A percentile compares a stretch with the other conserved stretches of the same genome.
phyloP scores from a whole-genome alignment of 164 flowering plant genomes.

The Nelumbo lutea region DNA sequence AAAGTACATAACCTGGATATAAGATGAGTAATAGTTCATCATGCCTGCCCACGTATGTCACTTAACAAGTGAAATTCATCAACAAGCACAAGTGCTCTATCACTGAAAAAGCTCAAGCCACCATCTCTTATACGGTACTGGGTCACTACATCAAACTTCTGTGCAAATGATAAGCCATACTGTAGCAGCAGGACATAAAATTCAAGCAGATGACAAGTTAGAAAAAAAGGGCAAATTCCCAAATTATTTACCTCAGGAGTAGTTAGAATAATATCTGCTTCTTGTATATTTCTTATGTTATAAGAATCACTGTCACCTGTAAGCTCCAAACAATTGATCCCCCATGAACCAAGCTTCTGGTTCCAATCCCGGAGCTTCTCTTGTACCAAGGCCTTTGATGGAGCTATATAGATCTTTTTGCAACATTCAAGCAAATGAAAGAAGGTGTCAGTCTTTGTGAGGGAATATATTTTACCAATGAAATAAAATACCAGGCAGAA shows the following conservation, averaged over 20 bases:
- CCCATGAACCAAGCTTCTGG: too few species aligned
- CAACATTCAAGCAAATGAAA: too few species aligned
- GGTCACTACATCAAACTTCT: constrained; percentile 97
- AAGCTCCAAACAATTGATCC: too few species aligned
- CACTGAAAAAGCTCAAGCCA: constrained; percentile 90
- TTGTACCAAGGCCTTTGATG: too few species aligned
- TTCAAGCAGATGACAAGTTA: background rate
- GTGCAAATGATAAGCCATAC: constrained; percentile 10
- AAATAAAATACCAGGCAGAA: too few species aligned
- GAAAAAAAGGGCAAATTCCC: constrained; percentile 29
- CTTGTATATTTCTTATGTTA: constrained; percentile 28
- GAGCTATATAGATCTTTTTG: too few species aligned
- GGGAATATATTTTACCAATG: too few species aligned
- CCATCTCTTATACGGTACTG: constrained; percentile 84
- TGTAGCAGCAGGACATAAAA: constrained; percentile 1
- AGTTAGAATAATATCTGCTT: constrained; percentile 81
- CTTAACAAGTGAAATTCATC: constrained; percentile 97
- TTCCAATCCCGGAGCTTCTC: too few species aligned
- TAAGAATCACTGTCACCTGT: constrained; percentile 18
- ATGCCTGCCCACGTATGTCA: constrained; percentile 58
- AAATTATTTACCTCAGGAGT: constrained; percentile 20
- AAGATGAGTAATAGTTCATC: too few species aligned
- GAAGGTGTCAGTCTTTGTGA: too few species aligned
- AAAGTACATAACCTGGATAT: too few species aligned
- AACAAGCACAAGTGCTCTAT: constrained; percentile 89